phyloP scores from a whole-genome alignment of 495 filamentous ascomycete genomes.

The Aspergillus carlsbadensis region DNA sequence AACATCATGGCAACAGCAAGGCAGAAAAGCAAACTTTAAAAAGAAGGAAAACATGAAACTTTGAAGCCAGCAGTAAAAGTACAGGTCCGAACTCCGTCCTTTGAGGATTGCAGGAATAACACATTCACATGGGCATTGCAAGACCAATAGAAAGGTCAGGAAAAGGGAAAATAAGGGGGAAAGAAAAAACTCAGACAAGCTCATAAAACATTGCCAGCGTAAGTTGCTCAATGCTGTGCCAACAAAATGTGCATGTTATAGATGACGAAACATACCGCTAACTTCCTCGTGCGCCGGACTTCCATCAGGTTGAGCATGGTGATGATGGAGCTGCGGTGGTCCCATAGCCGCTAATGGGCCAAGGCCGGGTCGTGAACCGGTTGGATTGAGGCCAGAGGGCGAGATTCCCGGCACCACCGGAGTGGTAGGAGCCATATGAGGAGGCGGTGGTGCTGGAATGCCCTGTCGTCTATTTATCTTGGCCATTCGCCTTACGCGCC shows the following conservation, averaged over 20 bases:
- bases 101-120: not conserved
- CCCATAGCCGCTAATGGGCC: conserved; percentile 59
- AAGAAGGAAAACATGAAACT: conserved; percentile 20
- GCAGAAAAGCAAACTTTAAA: conserved; percentile 31
- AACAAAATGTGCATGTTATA: conserved; percentile 44
- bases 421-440: conserved; percentile 56
- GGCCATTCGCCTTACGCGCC: conserved; percentile 89
- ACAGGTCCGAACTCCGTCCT: conserved; percentile 21
- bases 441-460: conserved; percentile 37
- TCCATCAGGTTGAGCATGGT: conserved; percentile 75
- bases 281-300: conserved; percentile 79
- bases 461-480: conserved; percentile 83
- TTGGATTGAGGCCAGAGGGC: conserved; percentile 44
- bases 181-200: conserved; percentile 1
- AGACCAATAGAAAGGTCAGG: not conserved
- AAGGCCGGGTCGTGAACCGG: conserved; percentile 48
- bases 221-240: conserved; percentile 10
- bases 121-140: not conserved
- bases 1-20: conserved; percentile 14
- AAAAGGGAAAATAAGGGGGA: conserved; percentile 2
- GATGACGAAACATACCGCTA: conserved; percentile 90
- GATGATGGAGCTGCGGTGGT: conserved; percentile 69
- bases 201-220: conserved; percentile 11
- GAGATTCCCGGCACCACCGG: conserved; percentile 54
- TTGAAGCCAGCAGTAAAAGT: conserved; percentile 20